These are phyloP conservation scores for Phaeosphaeria sp. DNA, from an alignment of 2,329 filamentous ascomycete species.

Conservation along the genomic window DNA sequence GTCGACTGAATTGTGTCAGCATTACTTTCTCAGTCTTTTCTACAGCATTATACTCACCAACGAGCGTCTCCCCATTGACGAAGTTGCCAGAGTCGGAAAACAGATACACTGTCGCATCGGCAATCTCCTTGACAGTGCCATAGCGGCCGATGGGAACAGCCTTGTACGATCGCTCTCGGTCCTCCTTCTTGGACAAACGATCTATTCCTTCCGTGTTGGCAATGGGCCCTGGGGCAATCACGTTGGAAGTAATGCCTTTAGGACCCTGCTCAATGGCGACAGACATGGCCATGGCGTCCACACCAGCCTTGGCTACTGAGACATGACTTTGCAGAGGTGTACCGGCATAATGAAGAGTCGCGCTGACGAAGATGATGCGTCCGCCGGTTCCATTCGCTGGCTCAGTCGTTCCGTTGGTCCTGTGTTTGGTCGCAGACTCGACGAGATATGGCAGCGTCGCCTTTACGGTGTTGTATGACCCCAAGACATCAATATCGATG, in stretches of 20 bases:
- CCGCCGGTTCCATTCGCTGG: constrained; percentile 68
- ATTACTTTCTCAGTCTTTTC: neutral
- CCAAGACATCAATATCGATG: constrained; percentile 94
- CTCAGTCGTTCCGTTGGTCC: constrained; percentile 62
- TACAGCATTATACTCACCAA: constrained; percentile 62
- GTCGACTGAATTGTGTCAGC: constrained; percentile 52
- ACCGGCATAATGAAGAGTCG: constrained; percentile 89
- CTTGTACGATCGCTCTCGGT: constrained; percentile 36
- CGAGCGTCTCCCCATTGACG: constrained; percentile 81
- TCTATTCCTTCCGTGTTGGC: constrained; percentile 73
- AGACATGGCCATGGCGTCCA: constrained; percentile 82
- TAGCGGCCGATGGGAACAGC: constrained; percentile 74
- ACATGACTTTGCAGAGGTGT: constrained; percentile 87
- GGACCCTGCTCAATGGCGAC: constrained; percentile 91
- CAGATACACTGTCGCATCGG: constrained; percentile 88
- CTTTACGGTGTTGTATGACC: constrained; percentile 94
- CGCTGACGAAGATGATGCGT: constrained; percentile 87
- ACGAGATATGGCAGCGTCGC: constrained; percentile 84
- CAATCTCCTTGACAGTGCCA: constrained; percentile 84
- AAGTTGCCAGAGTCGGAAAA: constrained; percentile 87
- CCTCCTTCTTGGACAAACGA: constrained; percentile 47
- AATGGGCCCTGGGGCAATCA: constrained; percentile 88
- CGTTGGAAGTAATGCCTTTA: constrained; percentile 82
- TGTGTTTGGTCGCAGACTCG: constrained; percentile 71
- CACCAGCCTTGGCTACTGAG: constrained; percentile 86